phyloP scores from a whole-genome alignment of 768 basidiomycete species.

The Aureoboletus auriporus region DNA sequence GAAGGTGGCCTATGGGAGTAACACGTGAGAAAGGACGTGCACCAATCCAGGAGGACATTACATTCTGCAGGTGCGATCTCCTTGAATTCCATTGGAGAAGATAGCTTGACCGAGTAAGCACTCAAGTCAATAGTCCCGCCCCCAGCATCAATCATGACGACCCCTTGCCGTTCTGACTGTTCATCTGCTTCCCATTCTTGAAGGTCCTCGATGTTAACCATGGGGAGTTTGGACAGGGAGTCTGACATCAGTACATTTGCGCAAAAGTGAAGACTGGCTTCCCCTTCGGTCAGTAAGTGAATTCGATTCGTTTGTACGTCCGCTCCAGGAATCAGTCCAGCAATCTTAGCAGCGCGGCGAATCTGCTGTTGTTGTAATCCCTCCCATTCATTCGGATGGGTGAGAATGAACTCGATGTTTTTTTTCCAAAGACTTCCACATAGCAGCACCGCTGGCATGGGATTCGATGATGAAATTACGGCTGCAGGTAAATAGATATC shows the following conservation, averaged over 20 bases:
- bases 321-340: constrained; percentile 19
- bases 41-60: not conserved
- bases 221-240: constrained; percentile 7
- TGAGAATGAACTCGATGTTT: constrained; percentile 21
- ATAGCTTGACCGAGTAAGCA: constrained; percentile 28
- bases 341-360: constrained; percentile 20
- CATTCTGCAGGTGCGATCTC: constrained; percentile 34
- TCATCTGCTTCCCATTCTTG: not conserved
- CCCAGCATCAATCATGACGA: constrained; percentile 45
- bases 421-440: constrained; percentile 25
- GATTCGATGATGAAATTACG: constrained; percentile 19
- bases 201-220: not conserved
- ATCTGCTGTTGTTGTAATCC: constrained; percentile 28
- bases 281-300: constrained; percentile 24
- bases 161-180: constrained; percentile 28
- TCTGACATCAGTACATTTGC: constrained; percentile 39
- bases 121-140: constrained; percentile 40
- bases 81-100: constrained; percentile 23
- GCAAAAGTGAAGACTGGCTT: constrained; percentile 33
- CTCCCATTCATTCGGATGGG: constrained; percentile 33
- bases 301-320: constrained; percentile 10
- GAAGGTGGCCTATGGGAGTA: constrained; percentile 29
- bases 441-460: constrained; percentile 23
- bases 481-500: constrained; percentile 24
- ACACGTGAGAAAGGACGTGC: not conserved